Base-by-base conservation (phyloP, 345 rosid genomes). In the Brassica rapa region DNA sequence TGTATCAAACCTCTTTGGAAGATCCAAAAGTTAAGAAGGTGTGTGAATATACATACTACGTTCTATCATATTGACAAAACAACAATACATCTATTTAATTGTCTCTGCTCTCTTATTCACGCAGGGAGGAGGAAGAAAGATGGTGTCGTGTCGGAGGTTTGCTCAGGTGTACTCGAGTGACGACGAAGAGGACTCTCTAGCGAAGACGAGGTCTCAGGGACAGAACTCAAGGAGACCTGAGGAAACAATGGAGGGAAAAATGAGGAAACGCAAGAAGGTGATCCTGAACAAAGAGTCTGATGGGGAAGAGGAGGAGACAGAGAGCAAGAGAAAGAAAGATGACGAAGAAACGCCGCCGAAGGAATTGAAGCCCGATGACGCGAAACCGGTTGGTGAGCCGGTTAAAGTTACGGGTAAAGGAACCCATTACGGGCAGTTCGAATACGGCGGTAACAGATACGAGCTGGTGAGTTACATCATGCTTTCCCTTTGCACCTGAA, bases 341-440 rank as follows among this genome's bases (percentile, higher is more conserved):
- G 43, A 37, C 10, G 43, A 79, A 32, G 78, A 65, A 9, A 46
- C 39, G 5, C 25, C 61, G 1, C 76, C 73, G 5, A 86, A 56
- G 7, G 71, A 74, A 68, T 88, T 51, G 66, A 76, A 75, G 62
- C 89, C 82, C 46, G 97, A 90, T 84, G 98, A 94, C 32, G 97
- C 96, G 27, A 91, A 80, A 81, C 97, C 97, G 5, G 60, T 88
- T 9, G 98, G 99, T 6, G 88, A 86, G 63, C 56, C 79, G 39
- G 72, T 90, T 66, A 86, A 80, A 85, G 35, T 84, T 79, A 85
- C 96, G 8, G 93, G 93, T 7, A 93, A 91, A 76, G 99, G 99
- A 10, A 87, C 78, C 25, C 93, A 93, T 53, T 93, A 68, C 59
- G 74, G 61, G 32, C 86, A 88, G 1, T 96, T 93, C 62, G 97